These are phyloP conservation scores for Penicillium canescens DNA, from an alignment of 495 filamentous ascomycete genomes.

Conservation along the genomic window DNA sequence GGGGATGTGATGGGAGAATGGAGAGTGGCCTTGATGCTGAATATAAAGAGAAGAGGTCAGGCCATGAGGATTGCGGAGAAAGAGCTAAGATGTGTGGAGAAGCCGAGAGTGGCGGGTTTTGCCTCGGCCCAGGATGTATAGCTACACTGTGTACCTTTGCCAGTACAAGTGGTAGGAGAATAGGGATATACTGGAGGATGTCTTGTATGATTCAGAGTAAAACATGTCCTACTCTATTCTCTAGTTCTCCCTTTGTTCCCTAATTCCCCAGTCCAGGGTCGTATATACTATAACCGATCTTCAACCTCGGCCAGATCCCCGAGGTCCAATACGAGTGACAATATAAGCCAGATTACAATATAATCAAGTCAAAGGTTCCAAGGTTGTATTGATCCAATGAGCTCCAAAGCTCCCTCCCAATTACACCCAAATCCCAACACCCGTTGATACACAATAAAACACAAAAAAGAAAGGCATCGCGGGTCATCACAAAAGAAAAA, in stretches of 20 bases:
- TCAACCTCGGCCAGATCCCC: conserved; percentile 19
- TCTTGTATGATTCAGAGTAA: no score
- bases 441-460: conserved; percentile 16
- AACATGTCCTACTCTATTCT: neutral
- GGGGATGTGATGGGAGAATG: conserved; percentile 1
- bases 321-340: conserved; percentile 7
- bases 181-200: no score
- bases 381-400: conserved; percentile 6
- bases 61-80: conserved; percentile 28
- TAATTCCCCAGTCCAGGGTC: no score
- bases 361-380: neutral
- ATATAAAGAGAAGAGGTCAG: conserved; percentile 18
- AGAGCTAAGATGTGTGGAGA: conserved; percentile 21
- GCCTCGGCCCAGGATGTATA: conserved; percentile 23
- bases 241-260: neutral
- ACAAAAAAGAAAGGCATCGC: conserved; percentile 21
- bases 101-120: conserved; percentile 27
- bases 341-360: neutral
- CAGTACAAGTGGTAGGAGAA: neutral
- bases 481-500: conserved; percentile 27
- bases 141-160: neutral
- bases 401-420: conserved; percentile 9
- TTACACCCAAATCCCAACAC: conserved; percentile 8
- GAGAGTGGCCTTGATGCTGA: conserved; percentile 1
- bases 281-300: no score